Percentiles rank a stretch among this genome's conserved stretches.
phyloP scores from a whole-genome alignment of 2,329 filamentous ascomycete genomes.

The Botrytis fabae region DNA sequence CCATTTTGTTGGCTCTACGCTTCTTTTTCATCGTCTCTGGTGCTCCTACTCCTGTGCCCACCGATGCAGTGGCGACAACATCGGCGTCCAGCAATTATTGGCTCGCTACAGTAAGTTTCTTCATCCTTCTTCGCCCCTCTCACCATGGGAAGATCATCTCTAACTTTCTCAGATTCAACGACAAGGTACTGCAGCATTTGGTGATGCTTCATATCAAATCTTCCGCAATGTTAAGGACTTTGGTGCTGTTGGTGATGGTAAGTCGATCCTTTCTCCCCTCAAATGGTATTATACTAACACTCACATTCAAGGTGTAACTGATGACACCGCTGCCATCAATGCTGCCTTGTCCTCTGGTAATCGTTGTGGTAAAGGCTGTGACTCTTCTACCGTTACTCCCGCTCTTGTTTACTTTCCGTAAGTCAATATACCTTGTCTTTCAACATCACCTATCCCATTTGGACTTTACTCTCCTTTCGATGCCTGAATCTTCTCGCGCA shows the following conservation, averaged over 20 bases:
- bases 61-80: constrained; percentile 28
- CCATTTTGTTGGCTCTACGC: constrained; percentile 37
- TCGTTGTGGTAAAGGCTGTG: constrained; percentile 79
- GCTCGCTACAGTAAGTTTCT: constrained; percentile 31
- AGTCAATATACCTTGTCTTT: background rate
- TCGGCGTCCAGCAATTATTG: constrained; percentile 32
- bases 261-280: constrained; percentile 44
- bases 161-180: constrained; percentile 32
- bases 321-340: constrained; percentile 89
- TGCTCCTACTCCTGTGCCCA: constrained; percentile 29
- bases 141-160: background rate
- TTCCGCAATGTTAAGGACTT: constrained; percentile 78
- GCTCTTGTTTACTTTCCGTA: constrained; percentile 79
- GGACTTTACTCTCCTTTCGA: background rate
- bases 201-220: constrained; percentile 62
- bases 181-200: constrained; percentile 40
- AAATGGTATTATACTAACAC: constrained; percentile 43
- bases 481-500: background rate
- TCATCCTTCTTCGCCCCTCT: background rate
- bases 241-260: constrained; percentile 66
- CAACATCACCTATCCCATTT: background rate
- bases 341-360: constrained; percentile 72
- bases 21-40: constrained; percentile 37
- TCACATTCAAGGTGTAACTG: constrained; percentile 62
- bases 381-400: constrained; percentile 79